Evolutionary conservation across 345 rosid species (phyloP).

Genomic region (Brassica nigra): DNA sequence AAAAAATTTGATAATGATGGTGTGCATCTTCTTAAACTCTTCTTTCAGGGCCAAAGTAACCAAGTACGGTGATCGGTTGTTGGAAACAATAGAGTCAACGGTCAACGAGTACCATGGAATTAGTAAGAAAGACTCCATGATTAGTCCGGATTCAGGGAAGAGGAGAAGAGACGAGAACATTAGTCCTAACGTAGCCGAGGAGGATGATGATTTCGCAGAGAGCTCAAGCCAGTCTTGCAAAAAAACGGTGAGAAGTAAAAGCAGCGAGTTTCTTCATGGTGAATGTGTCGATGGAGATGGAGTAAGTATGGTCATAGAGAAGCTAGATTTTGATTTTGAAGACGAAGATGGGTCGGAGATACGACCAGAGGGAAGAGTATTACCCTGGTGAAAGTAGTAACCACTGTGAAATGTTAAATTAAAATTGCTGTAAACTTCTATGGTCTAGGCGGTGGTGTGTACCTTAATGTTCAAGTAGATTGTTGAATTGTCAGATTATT

Average conservation of each 20-base stretch:
- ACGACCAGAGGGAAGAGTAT: conserved; percentile 41
- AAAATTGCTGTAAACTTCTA: conserved; percentile 2
- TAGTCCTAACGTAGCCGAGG: conserved; percentile 39
- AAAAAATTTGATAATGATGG: background rate
- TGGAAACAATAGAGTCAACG: conserved; percentile 81
- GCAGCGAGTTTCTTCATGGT: conserved; percentile 6
- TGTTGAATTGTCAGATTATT: background rate
- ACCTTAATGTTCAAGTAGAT: background rate
- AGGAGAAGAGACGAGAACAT: conserved; percentile 67
- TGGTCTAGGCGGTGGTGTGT: background rate
- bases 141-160: conserved; percentile 68
- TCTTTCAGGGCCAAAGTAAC: conserved; percentile 69
- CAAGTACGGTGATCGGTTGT: conserved; percentile 75
- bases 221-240: conserved; percentile 76
- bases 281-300: background rate
- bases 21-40: conserved; percentile 11
- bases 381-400: conserved; percentile 38
- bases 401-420: conserved; percentile 6
- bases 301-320: conserved; percentile 33
- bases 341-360: conserved; percentile 39
- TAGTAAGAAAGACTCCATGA: conserved; percentile 50
- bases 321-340: conserved; percentile 30
- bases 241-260: conserved; percentile 47
- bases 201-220: conserved; percentile 56
- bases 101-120: conserved; percentile 56